These are phyloP conservation scores for Psophocarpus tetragonolobus DNA, from an alignment of 306 rosid genomes.

Conservation along the genomic window DNA sequence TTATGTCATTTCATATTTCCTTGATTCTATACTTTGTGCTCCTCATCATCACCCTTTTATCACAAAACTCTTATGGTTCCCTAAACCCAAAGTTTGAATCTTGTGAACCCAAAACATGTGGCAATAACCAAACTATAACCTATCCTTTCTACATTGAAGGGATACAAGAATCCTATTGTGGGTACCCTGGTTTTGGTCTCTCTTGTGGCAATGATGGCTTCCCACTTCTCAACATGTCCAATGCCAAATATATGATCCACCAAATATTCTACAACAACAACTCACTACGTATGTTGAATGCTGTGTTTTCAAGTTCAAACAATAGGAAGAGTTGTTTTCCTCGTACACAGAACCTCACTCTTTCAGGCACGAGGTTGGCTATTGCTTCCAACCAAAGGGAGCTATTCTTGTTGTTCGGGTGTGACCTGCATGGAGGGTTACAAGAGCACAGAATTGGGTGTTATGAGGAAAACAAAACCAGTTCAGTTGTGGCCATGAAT, in stretches of 20 bases:
- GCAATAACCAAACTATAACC: slow-evolving; percentile 34
- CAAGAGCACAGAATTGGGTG: slow-evolving; percentile 36
- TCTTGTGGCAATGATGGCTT: slow-evolving; percentile 35
- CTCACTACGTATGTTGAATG: slow-evolving; percentile 44
- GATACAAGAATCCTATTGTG: slow-evolving; percentile 40
- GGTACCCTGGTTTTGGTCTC: slow-evolving; percentile 58
- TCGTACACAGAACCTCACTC: slow-evolving; percentile 2
- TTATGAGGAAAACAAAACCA: not conserved
- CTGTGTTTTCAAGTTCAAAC: slow-evolving; percentile 14
- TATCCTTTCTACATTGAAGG: slow-evolving; percentile 54
- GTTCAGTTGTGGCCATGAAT: slow-evolving; percentile 43
- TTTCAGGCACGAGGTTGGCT: not conserved
- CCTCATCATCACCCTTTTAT: not conserved
- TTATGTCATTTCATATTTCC: not conserved
- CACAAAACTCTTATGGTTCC: not conserved
- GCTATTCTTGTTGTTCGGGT: slow-evolving; percentile 31
- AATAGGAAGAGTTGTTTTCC: slow-evolving; percentile 18
- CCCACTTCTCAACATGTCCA: slow-evolving; percentile 42
- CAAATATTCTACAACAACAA: slow-evolving; percentile 39
- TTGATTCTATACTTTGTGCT: not conserved
- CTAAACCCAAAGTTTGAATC: slow-evolving; percentile 27
- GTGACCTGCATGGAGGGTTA: slow-evolving; percentile 17
- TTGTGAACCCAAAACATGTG: slow-evolving; percentile 48
- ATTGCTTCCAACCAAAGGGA: slow-evolving; percentile 13
- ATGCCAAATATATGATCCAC: slow-evolving; percentile 15